Base-by-base conservation (phyloP, 2,329 filamentous ascomycete species). In the Hymenoscyphus fructigenus region DNA sequence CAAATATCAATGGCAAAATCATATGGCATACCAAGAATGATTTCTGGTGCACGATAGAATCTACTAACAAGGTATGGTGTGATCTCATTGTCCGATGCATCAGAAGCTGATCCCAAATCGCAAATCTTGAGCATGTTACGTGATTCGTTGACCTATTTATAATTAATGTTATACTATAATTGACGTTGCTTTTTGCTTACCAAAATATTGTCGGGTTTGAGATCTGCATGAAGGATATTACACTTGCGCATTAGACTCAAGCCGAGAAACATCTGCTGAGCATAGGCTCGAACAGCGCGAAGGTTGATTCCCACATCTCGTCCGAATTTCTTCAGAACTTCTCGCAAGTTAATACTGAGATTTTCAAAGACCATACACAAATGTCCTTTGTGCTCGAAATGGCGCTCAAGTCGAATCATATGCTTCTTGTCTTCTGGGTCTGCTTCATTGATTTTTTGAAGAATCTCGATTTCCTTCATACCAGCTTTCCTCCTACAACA, bases 321-420 rank as follows among this genome's bases (percentile, higher is more conserved):
- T 65, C 94, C 95, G 76, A 96, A 97, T 76, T 97, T 97, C 78
- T 95, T 96, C 71, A 99, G 78, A 5, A 98, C 91, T 76, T 98
- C 94, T 69, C 96, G 90, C 65, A 99, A 79, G 74, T 99, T 98
- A 81, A 96, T 88, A 75, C 91, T 91, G 70, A 99, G 83, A 76
- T 96, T 95, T 78, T 99, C 95, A 78, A 99, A 99, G 0, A 93
- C 92, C 84, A 99, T 93, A 78, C 95, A 99, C 58, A 99, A 79
- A 80, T 99, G 95, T 0, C 91, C 91, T 76, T 96, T 96, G 81
- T 97, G 93, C 73, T 97, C 93, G 74, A 99, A 99, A 47, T 89
- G 85, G 50, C 92, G 86, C 74, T 96, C 87, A 61, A 98, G 89
- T 72, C 90, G 90, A 76, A 99, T 91, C 73, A 98, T 85, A 76